Conservation (phyloP, 2,329 filamentous ascomycete species). For the Paecilomyces niveus region DNA sequence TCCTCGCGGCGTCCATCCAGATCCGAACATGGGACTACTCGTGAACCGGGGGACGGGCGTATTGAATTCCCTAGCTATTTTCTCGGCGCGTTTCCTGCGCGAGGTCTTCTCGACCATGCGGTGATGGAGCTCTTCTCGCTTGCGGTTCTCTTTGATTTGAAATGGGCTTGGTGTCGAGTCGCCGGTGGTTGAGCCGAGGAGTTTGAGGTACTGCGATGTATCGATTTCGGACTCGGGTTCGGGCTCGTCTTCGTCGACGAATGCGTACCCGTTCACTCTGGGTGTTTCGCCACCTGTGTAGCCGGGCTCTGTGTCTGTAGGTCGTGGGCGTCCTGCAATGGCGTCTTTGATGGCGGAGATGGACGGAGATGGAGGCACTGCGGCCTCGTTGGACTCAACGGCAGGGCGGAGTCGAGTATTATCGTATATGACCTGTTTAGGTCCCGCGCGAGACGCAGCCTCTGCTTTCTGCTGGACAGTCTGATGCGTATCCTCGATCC, state of each 20-base stretch:
- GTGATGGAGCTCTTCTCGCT: conserved; percentile 74
- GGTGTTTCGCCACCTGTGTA: conserved; percentile 70
- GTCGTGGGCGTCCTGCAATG: conserved; percentile 64
- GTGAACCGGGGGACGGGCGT: conserved; percentile 34
- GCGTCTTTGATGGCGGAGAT: conserved; percentile 78
- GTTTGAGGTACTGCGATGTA: conserved; percentile 23
- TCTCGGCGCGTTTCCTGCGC: conserved; percentile 59
- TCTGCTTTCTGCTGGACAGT: conserved; percentile 65
- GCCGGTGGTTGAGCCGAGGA: conserved; percentile 28
- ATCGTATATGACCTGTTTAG: conserved; percentile 69
- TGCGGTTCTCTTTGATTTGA: conserved; percentile 65
- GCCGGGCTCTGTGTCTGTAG: conserved; percentile 54
- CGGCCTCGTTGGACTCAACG: conserved; percentile 21
- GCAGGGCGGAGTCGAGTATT: conserved; percentile 69
- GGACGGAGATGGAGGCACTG: conserved; percentile 67
- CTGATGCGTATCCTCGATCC: conserved; percentile 45
- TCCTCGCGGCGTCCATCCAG: conserved; percentile 20
- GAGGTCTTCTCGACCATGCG: conserved; percentile 79
- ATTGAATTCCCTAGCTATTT: conserved; percentile 54
- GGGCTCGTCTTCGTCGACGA: conserved; percentile 69
- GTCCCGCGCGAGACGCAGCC: conserved; percentile 62
- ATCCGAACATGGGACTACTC: conserved; percentile 32
- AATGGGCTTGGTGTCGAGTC: conserved; percentile 66
- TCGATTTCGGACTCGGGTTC: conserved; percentile 46
- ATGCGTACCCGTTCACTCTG: conserved; percentile 85